Percentiles rank a stretch among this genome's conserved stretches.
Conservation (phyloP, 495 filamentous ascomycete genomes). For the Neurospora sp. region DNA sequence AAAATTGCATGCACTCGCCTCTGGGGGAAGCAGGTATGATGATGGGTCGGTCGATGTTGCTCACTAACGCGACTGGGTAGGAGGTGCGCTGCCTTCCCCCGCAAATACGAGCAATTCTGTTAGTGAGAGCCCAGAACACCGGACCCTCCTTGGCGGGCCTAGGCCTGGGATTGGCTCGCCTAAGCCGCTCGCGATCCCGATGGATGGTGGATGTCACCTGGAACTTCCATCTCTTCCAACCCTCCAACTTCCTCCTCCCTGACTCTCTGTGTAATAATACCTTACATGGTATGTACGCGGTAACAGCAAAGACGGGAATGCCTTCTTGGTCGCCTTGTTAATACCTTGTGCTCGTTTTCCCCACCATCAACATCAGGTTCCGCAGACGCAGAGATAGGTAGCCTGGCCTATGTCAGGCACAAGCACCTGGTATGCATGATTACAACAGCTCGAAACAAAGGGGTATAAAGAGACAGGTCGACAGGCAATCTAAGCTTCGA, state of each 20-base stretch:
- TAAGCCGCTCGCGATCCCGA: background rate
- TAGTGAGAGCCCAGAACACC: background rate
- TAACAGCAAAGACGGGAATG: background rate
- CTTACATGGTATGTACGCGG: background rate
- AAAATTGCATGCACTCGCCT: conserved; percentile 1
- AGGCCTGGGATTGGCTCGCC: background rate
- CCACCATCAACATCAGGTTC: background rate
- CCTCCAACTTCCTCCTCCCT: background rate
- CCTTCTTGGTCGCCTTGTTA: background rate
- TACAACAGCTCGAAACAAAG: background rate
- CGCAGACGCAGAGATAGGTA: background rate
- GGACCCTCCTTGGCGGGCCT: background rate
- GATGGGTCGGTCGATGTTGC: background rate
- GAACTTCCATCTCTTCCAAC: background rate
- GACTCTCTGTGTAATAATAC: background rate
- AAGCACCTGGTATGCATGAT: background rate
- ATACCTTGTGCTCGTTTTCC: background rate
- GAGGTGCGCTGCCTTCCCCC: background rate
- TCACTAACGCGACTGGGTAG: background rate
- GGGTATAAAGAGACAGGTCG: background rate
- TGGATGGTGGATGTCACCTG: background rate
- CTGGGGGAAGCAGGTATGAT: background rate
- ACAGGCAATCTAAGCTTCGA: background rate
- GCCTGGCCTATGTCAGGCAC: background rate
- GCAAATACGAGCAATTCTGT: background rate